Evolutionary conservation across 2,329 filamentous ascomycete species (phyloP).

Genomic region (Alternaria metachromatica): DNA sequence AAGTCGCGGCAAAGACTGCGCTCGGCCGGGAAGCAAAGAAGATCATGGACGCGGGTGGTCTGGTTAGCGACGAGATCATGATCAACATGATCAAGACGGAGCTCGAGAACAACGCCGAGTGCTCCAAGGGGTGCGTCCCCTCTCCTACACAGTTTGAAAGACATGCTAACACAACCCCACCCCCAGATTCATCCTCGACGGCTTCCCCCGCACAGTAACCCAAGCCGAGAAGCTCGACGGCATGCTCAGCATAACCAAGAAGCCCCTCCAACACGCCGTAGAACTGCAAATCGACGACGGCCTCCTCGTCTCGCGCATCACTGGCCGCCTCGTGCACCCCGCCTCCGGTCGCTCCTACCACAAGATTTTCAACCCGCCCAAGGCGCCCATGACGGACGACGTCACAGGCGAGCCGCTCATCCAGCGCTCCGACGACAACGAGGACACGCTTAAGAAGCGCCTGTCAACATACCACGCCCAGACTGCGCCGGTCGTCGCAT

Average conservation of each 20-base stretch:
- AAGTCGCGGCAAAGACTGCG: slow-evolving; percentile 96
- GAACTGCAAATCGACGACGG: slow-evolving; percentile 97
- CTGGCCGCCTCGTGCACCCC: slow-evolving; percentile 92
- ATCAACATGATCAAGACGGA: slow-evolving; percentile 99
- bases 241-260: slow-evolving; percentile 80
- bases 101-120: slow-evolving; percentile 91
- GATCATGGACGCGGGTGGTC: slow-evolving; percentile 98
- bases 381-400: slow-evolving; percentile 93
- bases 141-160: neutral
- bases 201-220: slow-evolving; percentile 94
- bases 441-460: slow-evolving; percentile 93
- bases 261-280: slow-evolving; percentile 91
- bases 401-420: slow-evolving; percentile 95
- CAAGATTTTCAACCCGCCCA: slow-evolving; percentile 98
- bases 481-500: slow-evolving; percentile 88
- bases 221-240: slow-evolving; percentile 93
- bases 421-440: slow-evolving; percentile 97
- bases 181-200: slow-evolving; percentile 93
- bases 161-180: slow-evolving; percentile 2
- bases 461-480: slow-evolving; percentile 92
- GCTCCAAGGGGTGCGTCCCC: slow-evolving; percentile 81
- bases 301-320: slow-evolving; percentile 93
- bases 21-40: slow-evolving; percentile 98
- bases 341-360: slow-evolving; percentile 97
- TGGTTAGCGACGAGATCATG: slow-evolving; percentile 99